These are phyloP conservation scores for Thelonectria olida DNA, from an alignment of 2,329 filamentous ascomycete genomes.

Conservation along the genomic window DNA sequence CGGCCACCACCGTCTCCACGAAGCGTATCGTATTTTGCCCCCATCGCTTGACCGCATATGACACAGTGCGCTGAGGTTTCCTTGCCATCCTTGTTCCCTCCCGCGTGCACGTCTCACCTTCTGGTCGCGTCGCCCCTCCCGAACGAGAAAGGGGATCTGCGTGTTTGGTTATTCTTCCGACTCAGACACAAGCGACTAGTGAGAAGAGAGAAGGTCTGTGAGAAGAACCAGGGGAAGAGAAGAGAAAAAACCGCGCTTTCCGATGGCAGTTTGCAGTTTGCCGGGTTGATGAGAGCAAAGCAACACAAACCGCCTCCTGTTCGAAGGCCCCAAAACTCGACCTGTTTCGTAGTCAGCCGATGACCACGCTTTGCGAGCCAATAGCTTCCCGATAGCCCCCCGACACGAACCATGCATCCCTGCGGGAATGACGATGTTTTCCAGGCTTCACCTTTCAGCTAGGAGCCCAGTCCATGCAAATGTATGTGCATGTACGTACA, in stretches of 20 bases:
- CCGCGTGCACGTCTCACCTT: constrained; percentile 41
- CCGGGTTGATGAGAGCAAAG: background rate
- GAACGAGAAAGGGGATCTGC: constrained; percentile 31
- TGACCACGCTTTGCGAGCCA: constrained; percentile 7
- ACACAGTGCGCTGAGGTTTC: constrained; percentile 26
- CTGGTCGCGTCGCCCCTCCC: constrained; percentile 27
- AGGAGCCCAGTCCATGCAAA: background rate
- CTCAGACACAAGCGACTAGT: background rate
- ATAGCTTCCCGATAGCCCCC: constrained; percentile 16
- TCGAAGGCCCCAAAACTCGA: constrained; percentile 2
- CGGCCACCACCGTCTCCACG: constrained; percentile 2
- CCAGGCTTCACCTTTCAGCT: constrained; percentile 1
- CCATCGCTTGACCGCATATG: constrained; percentile 38
- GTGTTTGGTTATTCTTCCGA: constrained; percentile 29
- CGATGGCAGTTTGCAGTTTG: background rate
- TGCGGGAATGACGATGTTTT: constrained; percentile 2
- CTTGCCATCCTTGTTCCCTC: constrained; percentile 34
- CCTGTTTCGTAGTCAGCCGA: constrained; percentile 14
- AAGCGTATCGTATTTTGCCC: constrained; percentile 26
- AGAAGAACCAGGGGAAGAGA: too few species aligned
- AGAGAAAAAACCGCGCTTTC: background rate
- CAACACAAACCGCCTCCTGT: background rate
- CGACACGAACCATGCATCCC: constrained; percentile 18
- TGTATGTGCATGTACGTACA: background rate
- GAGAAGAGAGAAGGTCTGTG: background rate